Base-by-base conservation (phyloP, 805 yeast genomes). In the Wickerhamomyces queroliae region DNA sequence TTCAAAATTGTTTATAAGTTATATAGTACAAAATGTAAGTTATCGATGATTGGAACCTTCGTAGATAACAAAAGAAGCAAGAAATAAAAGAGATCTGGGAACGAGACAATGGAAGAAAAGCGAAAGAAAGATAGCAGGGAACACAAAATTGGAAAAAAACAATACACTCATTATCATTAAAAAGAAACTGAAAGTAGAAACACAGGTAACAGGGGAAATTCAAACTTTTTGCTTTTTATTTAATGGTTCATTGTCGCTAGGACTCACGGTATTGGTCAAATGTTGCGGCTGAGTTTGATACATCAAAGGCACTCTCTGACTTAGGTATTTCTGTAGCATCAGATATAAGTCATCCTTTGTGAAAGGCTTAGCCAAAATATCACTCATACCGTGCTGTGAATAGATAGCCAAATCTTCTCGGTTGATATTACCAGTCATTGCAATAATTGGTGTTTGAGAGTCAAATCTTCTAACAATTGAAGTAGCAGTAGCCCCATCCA, bases 301-400 rank as follows among this genome's bases (percentile, higher is more conserved):
- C 11, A 43, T 18, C 40, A 62, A 43, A 6, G 75, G 75, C 3
- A 63, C 54, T 40, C 71, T 65, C 23, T 74, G 68, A 41, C 76
- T 71, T 38, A 83, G 67, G 57, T 85, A 88, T 50, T 89, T 83
- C 46, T 83, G 80, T 39, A 91, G 64, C 54, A 89, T 86, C 44
- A 79, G 70, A 54, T 81, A 85, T 41, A 93, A 67, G 56, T 87
- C 95, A 48, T 81, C 86, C 55, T 85, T 88, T 2, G 95, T 83
- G 58, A 93, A 93, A 1, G 99, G 99, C 56, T 93, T 88, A 5
- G 95, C 95, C 46, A 93, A 67, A 27, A 93, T 87, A 60, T 88
- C 96, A 42, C 86, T 81, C 87, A 89, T 89, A 5, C 96, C 97
- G 53, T 88, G 87, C 50, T 82, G 83, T 43, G 86, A 64, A 58